A percentile compares a stretch with the other conserved stretches of the same genome.
phyloP scores from a whole-genome alignment of 2,329 filamentous ascomycete species.

The Blastomyces percursus region DNA sequence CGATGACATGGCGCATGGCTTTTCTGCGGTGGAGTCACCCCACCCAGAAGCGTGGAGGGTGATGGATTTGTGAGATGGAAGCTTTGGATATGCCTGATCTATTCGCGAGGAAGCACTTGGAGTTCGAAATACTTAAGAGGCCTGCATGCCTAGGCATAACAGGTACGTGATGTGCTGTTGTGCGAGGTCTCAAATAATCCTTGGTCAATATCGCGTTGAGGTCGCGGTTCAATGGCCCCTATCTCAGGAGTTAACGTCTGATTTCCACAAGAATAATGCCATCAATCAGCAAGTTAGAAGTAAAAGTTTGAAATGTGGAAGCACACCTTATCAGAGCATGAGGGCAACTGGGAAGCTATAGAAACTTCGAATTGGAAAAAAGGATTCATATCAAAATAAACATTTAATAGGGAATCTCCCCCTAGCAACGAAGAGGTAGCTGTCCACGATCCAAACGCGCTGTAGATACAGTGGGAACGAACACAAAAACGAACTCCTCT shows the following conservation, averaged over 20 bases:
- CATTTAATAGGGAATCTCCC: neutral
- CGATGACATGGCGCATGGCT: slow-evolving; percentile 18
- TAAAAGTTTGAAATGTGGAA: neutral
- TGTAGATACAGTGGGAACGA: neutral
- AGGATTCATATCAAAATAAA: neutral
- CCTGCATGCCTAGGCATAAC: neutral
- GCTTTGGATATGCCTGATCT: neutral
- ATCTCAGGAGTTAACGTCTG: neutral
- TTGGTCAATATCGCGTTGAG: neutral
- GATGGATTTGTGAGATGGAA: neutral
- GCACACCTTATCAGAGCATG: neutral
- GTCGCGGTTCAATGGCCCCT: neutral
- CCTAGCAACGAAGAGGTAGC: neutral
- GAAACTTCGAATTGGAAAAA: neutral
- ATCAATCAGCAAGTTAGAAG: neutral
- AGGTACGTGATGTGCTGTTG: neutral
- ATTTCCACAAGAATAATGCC: neutral
- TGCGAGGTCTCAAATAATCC: neutral
- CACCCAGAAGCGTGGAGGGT: neutral
- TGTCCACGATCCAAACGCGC: neutral
- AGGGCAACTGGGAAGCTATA: neutral
- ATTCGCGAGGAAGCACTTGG: neutral
- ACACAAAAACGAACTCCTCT: neutral
- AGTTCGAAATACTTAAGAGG: neutral
- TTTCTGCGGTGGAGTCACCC: neutral